Conservation (phyloP, 192 early-diverging fungal genomes). For the Cladochytrium replicatum region DNA sequence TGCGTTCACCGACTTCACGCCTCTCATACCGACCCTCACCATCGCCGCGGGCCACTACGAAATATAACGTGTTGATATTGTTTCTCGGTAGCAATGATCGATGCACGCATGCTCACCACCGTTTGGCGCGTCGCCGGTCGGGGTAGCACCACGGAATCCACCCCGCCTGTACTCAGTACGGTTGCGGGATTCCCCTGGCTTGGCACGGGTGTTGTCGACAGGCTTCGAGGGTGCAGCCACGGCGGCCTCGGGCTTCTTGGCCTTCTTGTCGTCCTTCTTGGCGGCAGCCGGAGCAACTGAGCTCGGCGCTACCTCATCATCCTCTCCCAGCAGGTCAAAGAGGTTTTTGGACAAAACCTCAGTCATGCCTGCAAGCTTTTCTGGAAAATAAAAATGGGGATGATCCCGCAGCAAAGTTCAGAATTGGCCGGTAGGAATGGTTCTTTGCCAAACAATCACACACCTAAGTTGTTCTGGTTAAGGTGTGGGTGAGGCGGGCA, state of each 20-base stretch:
- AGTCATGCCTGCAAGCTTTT: constrained; percentile 7
- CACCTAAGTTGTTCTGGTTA: no score
- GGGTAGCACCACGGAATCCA: constrained; percentile 12
- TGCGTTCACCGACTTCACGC: no score
- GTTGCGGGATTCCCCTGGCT: no score
- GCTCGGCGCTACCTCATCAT: constrained; percentile 9
- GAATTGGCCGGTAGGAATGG: no score
- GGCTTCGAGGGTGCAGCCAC: constrained; percentile 3
- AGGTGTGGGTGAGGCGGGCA: no score
- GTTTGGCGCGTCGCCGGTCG: constrained; percentile 6
- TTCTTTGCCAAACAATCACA: no score
- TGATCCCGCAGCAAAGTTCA: no score
- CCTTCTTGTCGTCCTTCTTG: constrained; percentile 19
- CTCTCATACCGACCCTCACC: no score
- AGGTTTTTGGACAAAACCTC: constrained; percentile 18
- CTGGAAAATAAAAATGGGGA: no score
- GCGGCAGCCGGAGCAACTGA: constrained; percentile 5
- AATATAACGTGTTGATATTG: no score
- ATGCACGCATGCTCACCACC: no score
- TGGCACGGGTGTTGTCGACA: background rate
- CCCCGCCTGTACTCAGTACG: constrained; percentile 26
- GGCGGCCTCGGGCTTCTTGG: constrained; percentile 16
- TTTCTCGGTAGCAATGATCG: no score
- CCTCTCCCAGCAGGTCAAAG: constrained; percentile 14
- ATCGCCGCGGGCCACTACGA: constrained; percentile 16